phyloP scores from a whole-genome alignment of 768 basidiomycete species.

The Lepiota venenata region DNA sequence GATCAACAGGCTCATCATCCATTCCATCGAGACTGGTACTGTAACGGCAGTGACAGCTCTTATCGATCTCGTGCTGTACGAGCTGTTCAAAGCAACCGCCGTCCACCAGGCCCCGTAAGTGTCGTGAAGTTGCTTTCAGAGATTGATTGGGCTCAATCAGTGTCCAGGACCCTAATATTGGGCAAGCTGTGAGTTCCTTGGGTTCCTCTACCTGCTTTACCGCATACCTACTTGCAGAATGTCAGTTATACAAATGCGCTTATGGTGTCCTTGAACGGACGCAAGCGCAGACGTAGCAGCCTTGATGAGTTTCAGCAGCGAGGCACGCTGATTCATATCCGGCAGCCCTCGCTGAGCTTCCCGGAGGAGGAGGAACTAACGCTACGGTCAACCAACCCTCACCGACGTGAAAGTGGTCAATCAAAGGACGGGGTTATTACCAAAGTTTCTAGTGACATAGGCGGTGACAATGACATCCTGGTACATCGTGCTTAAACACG shows the following conservation, averaged over 20 bases:
- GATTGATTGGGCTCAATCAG: background rate
- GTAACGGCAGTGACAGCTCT: conserved; percentile 10
- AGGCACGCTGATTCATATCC: background rate
- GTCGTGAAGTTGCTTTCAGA: background rate
- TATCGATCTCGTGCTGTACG: conserved; percentile 10
- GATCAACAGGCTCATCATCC: conserved; percentile 13
- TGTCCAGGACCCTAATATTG: background rate
- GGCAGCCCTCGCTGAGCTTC: background rate
- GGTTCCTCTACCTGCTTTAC: too few relatives aligned
- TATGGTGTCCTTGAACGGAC: conserved; percentile 7
- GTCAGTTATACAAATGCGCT: conserved; percentile 9
- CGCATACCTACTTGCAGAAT: background rate
- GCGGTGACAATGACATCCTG: background rate
- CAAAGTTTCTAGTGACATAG: background rate
- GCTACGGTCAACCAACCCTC: background rate
- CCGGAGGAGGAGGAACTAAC: background rate
- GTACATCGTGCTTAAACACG: background rate
- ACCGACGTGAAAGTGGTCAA: background rate
- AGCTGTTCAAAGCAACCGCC: conserved; percentile 5
- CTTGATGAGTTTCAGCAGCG: background rate
- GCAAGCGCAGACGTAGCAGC: conserved; percentile 6
- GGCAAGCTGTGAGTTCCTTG: conserved; percentile 4
- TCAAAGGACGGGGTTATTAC: conserved; percentile 1
- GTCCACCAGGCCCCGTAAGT: conserved; percentile 10
- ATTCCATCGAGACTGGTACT: conserved; percentile 15